Evolutionary conservation across 495 filamentous ascomycete genomes (phyloP), one percentile per base, ranked within the genome.

Genomic region (Penicillium maclennaniae): DNA sequence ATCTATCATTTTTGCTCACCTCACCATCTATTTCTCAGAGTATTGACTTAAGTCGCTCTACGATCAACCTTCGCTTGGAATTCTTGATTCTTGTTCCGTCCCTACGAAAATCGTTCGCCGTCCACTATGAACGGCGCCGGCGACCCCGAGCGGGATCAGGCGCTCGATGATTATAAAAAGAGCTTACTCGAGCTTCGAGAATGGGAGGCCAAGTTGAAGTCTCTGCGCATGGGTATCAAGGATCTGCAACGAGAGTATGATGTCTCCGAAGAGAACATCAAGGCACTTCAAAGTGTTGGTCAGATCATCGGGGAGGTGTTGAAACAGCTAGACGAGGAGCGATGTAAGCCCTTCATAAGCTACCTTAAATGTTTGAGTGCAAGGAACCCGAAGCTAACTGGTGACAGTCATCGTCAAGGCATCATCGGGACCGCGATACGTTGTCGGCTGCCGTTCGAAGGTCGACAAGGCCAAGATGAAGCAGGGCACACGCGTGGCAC

Each of bases 291-390:
- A 79, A 97, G 95, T 74, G 93, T 99, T 28, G 93, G 93, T 34
- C 93, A 99, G 74, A 99, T 99, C 71, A 97, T 99, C 70, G 93
- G 93, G 54, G 93, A 99, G 71, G 93, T 99, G 55, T 74, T 99
- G 60, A 99, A 99, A 76, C 93, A 99, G 74, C 82, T 99, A 34
- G 93, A 99, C 67, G 93, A 99, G 58, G 93, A 99, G 78, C 80
- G 93, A 89, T 99, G 93, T 97, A 74, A 27, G 58, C 61, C 31
- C 43, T 19, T 38, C 10, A 38, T 20, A 19, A 44, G 8, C 16
- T 7, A 20, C 15, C 39, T 21, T 6, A 21, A 3, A 20, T 12
- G 3, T 42, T 12, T 25, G 19, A 27, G 20, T 44, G 42, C 42
- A 25, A 0, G 20, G 10, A 10, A 19, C 2, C 38, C 19, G 16